Evolutionary conservation across 768 basidiomycete species (phyloP).

Genomic region (Naematelia aurantialba): DNA sequence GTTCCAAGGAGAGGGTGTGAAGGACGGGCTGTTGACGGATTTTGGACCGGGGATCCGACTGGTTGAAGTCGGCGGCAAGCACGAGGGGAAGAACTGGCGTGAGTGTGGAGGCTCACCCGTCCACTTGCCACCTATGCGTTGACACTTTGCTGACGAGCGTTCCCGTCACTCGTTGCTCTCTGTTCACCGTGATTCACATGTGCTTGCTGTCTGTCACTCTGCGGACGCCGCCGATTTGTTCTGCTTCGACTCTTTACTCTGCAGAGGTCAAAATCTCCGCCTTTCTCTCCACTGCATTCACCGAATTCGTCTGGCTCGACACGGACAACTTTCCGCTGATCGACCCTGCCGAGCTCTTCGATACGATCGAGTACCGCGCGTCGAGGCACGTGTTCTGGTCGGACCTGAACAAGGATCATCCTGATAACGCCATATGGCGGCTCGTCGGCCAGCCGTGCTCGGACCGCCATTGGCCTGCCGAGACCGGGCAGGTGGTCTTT

Average conservation of each 20-base stretch:
- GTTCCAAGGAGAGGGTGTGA: neutral
- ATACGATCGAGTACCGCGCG: constrained; percentile 45
- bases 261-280: neutral
- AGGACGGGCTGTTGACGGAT: constrained; percentile 6
- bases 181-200: neutral
- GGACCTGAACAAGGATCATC: constrained; percentile 53
- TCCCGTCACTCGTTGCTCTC: too few species aligned
- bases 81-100: neutral
- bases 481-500: neutral
- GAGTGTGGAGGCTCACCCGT: too few species aligned
- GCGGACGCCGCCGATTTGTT: too few species aligned
- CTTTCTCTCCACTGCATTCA: neutral
- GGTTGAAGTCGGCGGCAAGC: constrained; percentile 1
- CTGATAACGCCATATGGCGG: constrained; percentile 10
- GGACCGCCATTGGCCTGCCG: neutral
- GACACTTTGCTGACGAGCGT: too few species aligned
- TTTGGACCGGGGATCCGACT: constrained; percentile 4
- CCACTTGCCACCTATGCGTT: too few species aligned
- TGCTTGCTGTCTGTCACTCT: too few species aligned
- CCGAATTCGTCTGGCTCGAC: neutral
- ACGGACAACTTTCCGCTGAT: constrained; percentile 47
- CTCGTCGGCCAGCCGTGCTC: neutral
- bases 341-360: constrained; percentile 51
- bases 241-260: too few species aligned
- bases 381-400: constrained; percentile 54